Conservation (phyloP, 2,329 filamentous ascomycete genomes). For the Clarireedia monteithiana region DNA sequence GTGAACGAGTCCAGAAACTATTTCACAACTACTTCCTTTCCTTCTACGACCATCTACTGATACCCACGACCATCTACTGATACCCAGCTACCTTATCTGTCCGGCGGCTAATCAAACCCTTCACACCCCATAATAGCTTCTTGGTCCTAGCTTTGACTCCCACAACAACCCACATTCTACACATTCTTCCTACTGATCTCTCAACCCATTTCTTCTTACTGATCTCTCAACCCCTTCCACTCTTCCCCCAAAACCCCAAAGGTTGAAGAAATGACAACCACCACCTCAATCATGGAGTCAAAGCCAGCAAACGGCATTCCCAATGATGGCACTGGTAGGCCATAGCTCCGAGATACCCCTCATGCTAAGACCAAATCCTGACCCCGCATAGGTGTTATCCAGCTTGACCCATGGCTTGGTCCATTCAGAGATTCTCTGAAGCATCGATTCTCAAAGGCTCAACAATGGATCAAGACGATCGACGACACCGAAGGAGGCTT, state of each 20-base stretch:
- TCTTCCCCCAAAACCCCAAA: background rate
- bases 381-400: constrained; percentile 60
- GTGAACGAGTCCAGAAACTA: background rate
- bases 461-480: constrained; percentile 81
- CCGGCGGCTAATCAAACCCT: background rate
- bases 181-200: background rate
- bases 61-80: no score
- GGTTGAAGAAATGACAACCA: constrained; percentile 21
- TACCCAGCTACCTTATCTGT: background rate
- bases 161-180: background rate
- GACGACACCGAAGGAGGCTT: constrained; percentile 79
- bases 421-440: constrained; percentile 75
- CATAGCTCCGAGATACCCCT: background rate
- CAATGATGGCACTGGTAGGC: constrained; percentile 64
- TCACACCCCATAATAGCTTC: constrained; percentile 4
- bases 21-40: background rate
- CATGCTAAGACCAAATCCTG: constrained; percentile 11
- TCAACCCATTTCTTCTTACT: no score
- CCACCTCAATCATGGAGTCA: constrained; percentile 22
- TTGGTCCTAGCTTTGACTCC: constrained; percentile 1
- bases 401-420: constrained; percentile 82
- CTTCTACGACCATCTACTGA: background rate
- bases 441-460: constrained; percentile 68
- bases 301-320: constrained; percentile 45
- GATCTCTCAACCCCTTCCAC: no score